These are phyloP conservation scores for Talaromyces sp. DNA, from an alignment of 2,329 filamentous ascomycete species.

Conservation along the genomic window DNA sequence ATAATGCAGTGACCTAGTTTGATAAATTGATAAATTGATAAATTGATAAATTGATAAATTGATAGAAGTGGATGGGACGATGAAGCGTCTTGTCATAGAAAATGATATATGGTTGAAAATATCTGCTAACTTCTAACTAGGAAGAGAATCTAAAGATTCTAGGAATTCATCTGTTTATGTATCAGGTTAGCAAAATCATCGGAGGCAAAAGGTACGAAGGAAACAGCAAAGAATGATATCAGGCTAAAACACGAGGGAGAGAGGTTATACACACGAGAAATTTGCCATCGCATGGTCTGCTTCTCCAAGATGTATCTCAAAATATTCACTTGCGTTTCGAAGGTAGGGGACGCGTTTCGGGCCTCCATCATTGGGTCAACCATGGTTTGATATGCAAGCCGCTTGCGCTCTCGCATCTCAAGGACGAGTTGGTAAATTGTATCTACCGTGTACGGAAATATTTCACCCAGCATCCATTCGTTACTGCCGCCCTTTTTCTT, in stretches of 20 bases:
- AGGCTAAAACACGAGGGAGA: not conserved
- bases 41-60: too few species aligned
- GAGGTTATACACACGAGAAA: conserved; percentile 1
- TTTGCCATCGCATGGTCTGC: conserved; percentile 4
- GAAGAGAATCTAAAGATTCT: not conserved
- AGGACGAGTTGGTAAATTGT: conserved; percentile 7
- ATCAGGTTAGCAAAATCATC: not conserved
- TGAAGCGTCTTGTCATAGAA: too few species aligned
- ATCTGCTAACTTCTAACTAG: not conserved
- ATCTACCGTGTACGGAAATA: conserved; percentile 8
- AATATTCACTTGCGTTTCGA: not conserved
- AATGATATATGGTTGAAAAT: not conserved
- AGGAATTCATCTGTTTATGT: not conserved
- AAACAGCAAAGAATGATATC: not conserved
- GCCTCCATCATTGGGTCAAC: not conserved
- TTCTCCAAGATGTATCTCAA: not conserved
- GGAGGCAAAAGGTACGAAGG: not conserved
- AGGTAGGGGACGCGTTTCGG: not conserved
- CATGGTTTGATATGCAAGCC: not conserved
- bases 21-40: too few species aligned
- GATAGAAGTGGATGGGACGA: too few species aligned
- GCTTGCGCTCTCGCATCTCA: conserved; percentile 5
- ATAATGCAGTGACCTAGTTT: too few species aligned
- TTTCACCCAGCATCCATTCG: conserved; percentile 2
- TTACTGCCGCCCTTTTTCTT: not conserved